phyloP scores from a whole-genome alignment of 2,329 filamentous ascomycete genomes.

The Neofusicoccum umdonicola region DNA sequence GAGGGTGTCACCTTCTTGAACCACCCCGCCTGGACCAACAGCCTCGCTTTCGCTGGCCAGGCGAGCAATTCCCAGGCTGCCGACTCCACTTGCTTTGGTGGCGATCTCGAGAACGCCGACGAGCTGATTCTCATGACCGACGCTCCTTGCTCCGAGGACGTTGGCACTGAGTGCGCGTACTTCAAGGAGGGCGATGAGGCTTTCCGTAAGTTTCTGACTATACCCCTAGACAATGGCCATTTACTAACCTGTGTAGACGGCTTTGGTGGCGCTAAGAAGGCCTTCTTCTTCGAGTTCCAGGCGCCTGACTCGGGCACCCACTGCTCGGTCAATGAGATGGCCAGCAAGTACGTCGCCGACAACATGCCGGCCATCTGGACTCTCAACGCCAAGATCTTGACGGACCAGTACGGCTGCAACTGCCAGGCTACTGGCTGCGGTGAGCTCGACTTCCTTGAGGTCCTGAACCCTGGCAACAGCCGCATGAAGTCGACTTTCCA shows the following conservation, averaged over 20 bases:
- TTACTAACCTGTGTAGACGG: slow-evolving; percentile 52
- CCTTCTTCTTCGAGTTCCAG: slow-evolving; percentile 70
- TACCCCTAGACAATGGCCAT: not conserved
- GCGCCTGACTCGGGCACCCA: slow-evolving; percentile 63
- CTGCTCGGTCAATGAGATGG: slow-evolving; percentile 38
- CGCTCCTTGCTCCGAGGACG: slow-evolving; percentile 38
- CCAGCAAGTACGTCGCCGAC: slow-evolving; percentile 30
- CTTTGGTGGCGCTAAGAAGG: slow-evolving; percentile 67
- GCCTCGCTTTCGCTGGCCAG: slow-evolving; percentile 18
- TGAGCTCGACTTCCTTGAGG: slow-evolving; percentile 74
- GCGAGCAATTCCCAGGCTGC: slow-evolving; percentile 48
- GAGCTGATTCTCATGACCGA: slow-evolving; percentile 38
- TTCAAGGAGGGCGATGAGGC: slow-evolving; percentile 17
- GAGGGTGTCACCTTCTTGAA: slow-evolving; percentile 14
- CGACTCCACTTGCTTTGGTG: slow-evolving; percentile 50
- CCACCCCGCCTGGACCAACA: not conserved
- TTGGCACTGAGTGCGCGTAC: slow-evolving; percentile 16
- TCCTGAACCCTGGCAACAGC: slow-evolving; percentile 62
- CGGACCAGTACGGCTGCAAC: slow-evolving; percentile 70
- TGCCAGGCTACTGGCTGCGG: slow-evolving; percentile 71
- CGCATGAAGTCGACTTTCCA: slow-evolving; percentile 69
- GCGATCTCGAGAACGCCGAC: slow-evolving; percentile 38
- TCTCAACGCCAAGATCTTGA: slow-evolving; percentile 70
- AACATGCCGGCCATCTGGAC: slow-evolving; percentile 68
- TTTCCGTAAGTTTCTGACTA: slow-evolving; percentile 7